Evolutionary conservation across 768 basidiomycete species (phyloP), one percentile per base, ranked within the genome.

Genomic region (Mycena galericulata): DNA sequence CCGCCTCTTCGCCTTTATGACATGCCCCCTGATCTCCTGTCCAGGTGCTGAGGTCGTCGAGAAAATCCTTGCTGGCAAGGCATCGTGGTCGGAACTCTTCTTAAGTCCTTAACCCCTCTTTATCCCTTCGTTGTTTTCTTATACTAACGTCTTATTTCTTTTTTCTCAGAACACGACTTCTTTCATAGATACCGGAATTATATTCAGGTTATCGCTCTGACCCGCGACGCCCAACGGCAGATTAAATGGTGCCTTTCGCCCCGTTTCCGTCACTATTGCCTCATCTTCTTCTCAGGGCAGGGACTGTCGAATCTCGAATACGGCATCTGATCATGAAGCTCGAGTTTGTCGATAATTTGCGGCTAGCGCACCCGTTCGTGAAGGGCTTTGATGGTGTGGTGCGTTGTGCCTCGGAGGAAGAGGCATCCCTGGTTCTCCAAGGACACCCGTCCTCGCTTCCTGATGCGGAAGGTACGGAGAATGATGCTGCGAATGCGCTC

Each of bases 131-230:
- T n/a, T n/a, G n/a, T n/a, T n/a, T n/a, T n/a, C n/a, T n/a, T n/a
- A n/a, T n/a, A n/a, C n/a, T n/a, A n/a, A n/a, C n/a, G n/a, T n/a
- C n/a, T n/a, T n/a, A n/a, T n/a, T n/a, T n/a, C n/a, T n/a, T n/a
- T n/a, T n/a, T n/a, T n/a, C n/a, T n/a, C n/a, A n/a, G 95, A 95
- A 76, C 96, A 97, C 76, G 96, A 98, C 78, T 99, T 99, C 79
- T 99, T 99, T 85, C 90, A 92, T 78, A 94, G 91, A 81, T 99
- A 99, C 79, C 90, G 92, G 66, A 96, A 97, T 82, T 98, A 99
- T 78, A 87, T 98, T 26, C 96, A 97, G 87, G 90, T 99, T 24
- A 92, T 96, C 56, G 96, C 97, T 7, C 94, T 94, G 3, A 94
- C 96, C 22, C 93, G 89, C 0, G 88, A 89, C 55, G 75, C 88